Conservation (phyloP, 1,284 basidiomycete species). For the Athelia sp. region DNA sequence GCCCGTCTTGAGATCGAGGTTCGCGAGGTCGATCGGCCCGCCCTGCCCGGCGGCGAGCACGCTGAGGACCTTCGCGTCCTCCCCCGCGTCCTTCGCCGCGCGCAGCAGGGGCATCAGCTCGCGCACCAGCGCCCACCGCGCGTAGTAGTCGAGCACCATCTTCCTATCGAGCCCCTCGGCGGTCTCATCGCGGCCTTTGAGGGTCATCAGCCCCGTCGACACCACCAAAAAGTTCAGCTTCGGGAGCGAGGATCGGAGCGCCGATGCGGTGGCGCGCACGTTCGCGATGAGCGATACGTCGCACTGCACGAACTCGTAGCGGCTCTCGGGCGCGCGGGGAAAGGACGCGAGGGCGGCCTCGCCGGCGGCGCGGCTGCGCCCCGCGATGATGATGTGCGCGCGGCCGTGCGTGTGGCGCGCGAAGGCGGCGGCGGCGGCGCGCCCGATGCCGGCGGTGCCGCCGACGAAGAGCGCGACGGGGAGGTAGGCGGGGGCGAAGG, state of each 20-base stretch:
- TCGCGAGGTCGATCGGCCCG: constrained; percentile 10
- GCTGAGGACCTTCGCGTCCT: constrained; percentile 15
- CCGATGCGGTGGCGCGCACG: constrained; percentile 6
- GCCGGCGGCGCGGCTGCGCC: constrained; percentile 30
- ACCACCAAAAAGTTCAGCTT: constrained; percentile 16
- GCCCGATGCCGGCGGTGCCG: constrained; percentile 29
- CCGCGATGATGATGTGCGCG: constrained; percentile 28
- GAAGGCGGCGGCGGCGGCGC: constrained; percentile 23
- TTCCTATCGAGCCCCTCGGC: constrained; percentile 21
- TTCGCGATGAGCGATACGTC: constrained; percentile 13
- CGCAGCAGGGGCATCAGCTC: constrained; percentile 22
- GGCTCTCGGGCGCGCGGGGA: constrained; percentile 16
- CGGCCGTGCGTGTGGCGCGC: constrained; percentile 26
- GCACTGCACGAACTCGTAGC: constrained; percentile 10
- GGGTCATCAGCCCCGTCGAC: constrained; percentile 11
- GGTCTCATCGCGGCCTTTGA: constrained; percentile 13
- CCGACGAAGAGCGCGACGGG: constrained; percentile 31
- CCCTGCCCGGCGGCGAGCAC: constrained; percentile 12
- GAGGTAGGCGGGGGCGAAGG: constrained; percentile 7
- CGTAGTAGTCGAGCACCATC: constrained; percentile 24
- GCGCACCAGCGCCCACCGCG: constrained; percentile 22
- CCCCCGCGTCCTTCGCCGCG: constrained; percentile 19
- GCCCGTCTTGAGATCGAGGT: constrained; percentile 17
- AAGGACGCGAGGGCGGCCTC: constrained; percentile 28
- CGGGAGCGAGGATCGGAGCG: constrained; percentile 5